Evolutionary conservation across 805 yeast genomes (phyloP).

Genomic region (Wickerhamomyces rabaulensis): DNA sequence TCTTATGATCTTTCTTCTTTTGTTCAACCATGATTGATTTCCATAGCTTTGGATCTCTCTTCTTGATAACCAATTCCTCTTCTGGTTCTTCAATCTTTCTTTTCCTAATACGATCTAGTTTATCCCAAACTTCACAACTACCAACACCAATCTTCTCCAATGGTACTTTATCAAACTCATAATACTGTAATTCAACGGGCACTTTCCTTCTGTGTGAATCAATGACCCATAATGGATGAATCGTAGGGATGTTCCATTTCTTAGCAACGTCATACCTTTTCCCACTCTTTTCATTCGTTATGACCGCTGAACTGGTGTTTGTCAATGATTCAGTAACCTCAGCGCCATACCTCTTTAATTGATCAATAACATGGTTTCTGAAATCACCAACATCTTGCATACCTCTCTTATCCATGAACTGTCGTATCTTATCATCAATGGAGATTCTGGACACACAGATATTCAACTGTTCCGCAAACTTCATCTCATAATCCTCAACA

Average conservation of each 20-base stretch:
- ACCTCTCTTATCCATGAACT: slow-evolving; percentile 16
- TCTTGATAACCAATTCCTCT: slow-evolving; percentile 11
- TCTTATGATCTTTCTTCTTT: slow-evolving; percentile 2
- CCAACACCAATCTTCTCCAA: slow-evolving; percentile 24
- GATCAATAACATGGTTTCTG: slow-evolving; percentile 27
- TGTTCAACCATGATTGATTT: slow-evolving; percentile 29
- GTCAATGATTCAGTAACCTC: slow-evolving; percentile 45
- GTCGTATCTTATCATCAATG: slow-evolving; percentile 13
- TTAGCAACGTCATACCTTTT: slow-evolving; percentile 43
- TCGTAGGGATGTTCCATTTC: slow-evolving; percentile 35
- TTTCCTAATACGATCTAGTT: slow-evolving; percentile 13
- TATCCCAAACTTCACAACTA: slow-evolving; percentile 26
- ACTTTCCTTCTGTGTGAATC: slow-evolving; percentile 35
- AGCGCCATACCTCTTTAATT: slow-evolving; percentile 44
- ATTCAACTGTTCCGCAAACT: slow-evolving; percentile 38
- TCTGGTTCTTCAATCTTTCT: slow-evolving; percentile 10
- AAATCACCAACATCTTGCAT: slow-evolving; percentile 1
- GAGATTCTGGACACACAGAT: slow-evolving; percentile 34
- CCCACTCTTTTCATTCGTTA: slow-evolving; percentile 48
- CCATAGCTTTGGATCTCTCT: slow-evolving; percentile 34
- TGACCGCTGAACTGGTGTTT: slow-evolving; percentile 35
- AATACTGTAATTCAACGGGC: slow-evolving; percentile 27
- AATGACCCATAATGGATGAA: slow-evolving; percentile 38
- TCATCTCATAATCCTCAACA: slow-evolving; percentile 27
- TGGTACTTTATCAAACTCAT: slow-evolving; percentile 20